Conservation (phyloP, 1,284 basidiomycete genomes). For the Puccinia horiana region DNA sequence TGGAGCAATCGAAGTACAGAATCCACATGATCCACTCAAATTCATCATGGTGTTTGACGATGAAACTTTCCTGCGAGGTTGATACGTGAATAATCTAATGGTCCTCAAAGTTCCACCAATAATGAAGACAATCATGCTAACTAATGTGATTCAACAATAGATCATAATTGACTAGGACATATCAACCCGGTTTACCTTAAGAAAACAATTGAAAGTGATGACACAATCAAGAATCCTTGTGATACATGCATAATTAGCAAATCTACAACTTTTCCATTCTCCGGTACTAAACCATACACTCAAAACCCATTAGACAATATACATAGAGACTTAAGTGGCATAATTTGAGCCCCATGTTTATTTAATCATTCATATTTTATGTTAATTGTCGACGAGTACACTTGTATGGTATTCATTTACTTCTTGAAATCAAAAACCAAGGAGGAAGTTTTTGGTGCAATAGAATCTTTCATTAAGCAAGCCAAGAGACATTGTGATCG, state of each 20-base stretch:
- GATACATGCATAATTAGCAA: neutral
- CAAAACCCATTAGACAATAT: neutral
- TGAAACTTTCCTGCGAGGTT: neutral
- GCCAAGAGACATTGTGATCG: neutral
- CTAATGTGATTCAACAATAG: neutral
- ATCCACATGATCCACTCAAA: neutral
- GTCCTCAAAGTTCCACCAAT: neutral
- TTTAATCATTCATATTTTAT: neutral
- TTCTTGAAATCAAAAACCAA: conserved; percentile 1
- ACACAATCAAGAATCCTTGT: neutral
- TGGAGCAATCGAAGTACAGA: neutral
- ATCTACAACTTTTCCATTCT: neutral
- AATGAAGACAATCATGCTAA: neutral
- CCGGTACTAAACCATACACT: neutral
- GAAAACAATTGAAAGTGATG: neutral
- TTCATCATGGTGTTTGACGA: conserved; percentile 7
- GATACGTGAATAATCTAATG: conserved; percentile 14
- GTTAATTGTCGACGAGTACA: neutral
- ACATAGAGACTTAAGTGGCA: neutral
- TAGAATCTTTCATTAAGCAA: neutral
- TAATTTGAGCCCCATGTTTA: neutral
- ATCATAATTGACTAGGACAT: conserved; percentile 19
- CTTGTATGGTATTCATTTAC: neutral
- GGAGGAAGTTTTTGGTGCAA: neutral
- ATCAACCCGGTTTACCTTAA: neutral